Evolutionary conservation across 352 stramenopile species (phyloP), one percentile per base, ranked within the genome.

Genomic region (Blastocystis sp.): DNA sequence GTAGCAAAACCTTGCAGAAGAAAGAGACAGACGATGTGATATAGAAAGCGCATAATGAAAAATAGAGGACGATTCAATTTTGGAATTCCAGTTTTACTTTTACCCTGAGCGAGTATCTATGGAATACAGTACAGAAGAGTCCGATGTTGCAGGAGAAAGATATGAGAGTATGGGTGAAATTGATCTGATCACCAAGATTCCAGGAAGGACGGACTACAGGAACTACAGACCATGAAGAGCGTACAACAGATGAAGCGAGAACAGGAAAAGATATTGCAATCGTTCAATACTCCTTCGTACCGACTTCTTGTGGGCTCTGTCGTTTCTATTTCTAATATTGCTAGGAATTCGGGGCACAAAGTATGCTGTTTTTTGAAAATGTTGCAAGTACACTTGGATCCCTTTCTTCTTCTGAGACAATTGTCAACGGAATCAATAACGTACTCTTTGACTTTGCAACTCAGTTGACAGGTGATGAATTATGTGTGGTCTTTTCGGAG

Each of bases 331-430:
- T 18, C 11, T 63, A 7, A 50, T 50, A 16, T 20, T 53, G 8
- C 9, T 34, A 81, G 70, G 70, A 81, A 47, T 81, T 65, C 43
- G 70, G 70, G n/a, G 70, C 70, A 16, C 70, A 81, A 54, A 62
- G n/a, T 9, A 81, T 81, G 70, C 37, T 81, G 20, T 81, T 63
- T 63, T 81, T 62, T 81, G 70, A 81, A 26, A 41, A 18, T 63
- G 16, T 81, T 18, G 70, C 45, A 8, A 41, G 55, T 64, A 24
- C 20, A 7, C n/a, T 81, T 30, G 37, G 34, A 53, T 24, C 24
- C 6, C 65, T 37, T 13, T 24, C 45, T 18, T 81, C 70, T 37
- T 39, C 70, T 11, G 70, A 81, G 53, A 13, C 13, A 5, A 81
- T 81, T 13, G 45, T 81, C 9, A 7, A 63, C 45, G 24, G 37